These are phyloP conservation scores for Fagopyrum tataricum DNA, from an alignment of 148 eudicot species.

Conservation along the genomic window DNA sequence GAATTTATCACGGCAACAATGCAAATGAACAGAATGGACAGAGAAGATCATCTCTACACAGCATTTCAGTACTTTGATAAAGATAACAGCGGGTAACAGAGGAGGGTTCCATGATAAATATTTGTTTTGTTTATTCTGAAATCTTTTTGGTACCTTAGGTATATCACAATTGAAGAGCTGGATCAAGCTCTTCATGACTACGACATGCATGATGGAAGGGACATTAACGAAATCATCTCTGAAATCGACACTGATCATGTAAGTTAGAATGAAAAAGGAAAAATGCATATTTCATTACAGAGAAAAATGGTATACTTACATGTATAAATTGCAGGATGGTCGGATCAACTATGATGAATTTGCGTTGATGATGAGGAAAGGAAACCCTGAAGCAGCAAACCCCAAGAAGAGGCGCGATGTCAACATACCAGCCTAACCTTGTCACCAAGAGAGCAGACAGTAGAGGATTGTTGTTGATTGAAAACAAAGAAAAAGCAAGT, in stretches of 20 bases:
- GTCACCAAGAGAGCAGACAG: background rate
- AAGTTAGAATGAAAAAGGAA: conserved; percentile 20
- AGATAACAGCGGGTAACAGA: conserved; percentile 84
- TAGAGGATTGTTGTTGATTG: background rate
- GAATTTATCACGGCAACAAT: conserved; percentile 98
- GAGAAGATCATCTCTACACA: conserved; percentile 93
- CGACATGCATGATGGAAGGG: conserved; percentile 72
- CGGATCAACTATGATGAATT: conserved; percentile 76
- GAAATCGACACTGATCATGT: conserved; percentile 87
- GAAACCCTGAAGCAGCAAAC: conserved; percentile 49
- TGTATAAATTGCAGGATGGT: conserved; percentile 45
- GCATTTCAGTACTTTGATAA: conserved; percentile 98
- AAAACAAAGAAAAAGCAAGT: background rate
- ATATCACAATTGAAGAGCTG: conserved; percentile 81
- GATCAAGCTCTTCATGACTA: conserved; percentile 83
- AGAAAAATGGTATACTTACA: background rate
- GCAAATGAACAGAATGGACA: conserved; percentile 97
- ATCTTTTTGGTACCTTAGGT: conserved; percentile 29
- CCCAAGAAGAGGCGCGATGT: conserved; percentile 38
- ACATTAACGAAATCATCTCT: conserved; percentile 78
- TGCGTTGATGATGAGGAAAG: conserved; percentile 78
- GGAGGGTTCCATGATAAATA: background rate
- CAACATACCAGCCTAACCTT: conserved; percentile 1
- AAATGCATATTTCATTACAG: background rate
- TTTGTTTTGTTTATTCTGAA: background rate